Conservation (phyloP, 768 basidiomycete genomes). For the Fibroporia radiculosa region DNA sequence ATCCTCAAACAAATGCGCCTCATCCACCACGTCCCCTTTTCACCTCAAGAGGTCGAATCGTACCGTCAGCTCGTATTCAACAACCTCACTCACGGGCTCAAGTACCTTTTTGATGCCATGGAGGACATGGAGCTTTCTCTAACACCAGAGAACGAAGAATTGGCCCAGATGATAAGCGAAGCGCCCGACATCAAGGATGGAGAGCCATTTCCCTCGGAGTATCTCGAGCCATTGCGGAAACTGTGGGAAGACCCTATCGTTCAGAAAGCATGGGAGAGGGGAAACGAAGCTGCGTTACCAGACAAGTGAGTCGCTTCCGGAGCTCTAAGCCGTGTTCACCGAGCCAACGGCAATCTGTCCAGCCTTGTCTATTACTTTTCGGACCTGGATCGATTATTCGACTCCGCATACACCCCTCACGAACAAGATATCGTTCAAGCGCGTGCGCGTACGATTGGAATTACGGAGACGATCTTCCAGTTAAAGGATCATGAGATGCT, state of each 20-base stretch:
- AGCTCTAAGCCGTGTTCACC: conserved; percentile 2
- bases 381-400: conserved; percentile 73
- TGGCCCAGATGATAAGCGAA: conserved; percentile 57
- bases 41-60: conserved; percentile 72
- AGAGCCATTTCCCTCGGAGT: conserved; percentile 69
- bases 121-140: conserved; percentile 81
- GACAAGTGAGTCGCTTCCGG: conserved; percentile 59
- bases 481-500: conserved; percentile 77
- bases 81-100: conserved; percentile 84
- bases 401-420: conserved; percentile 59
- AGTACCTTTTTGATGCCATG: conserved; percentile 79
- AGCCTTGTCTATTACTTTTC: conserved; percentile 75
- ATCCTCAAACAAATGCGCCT: conserved; percentile 98
- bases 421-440: conserved; percentile 87
- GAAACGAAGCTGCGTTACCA: conserved; percentile 86
- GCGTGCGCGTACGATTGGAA: conserved; percentile 84
- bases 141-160: conserved; percentile 44
- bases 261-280: conserved; percentile 67
- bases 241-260: conserved; percentile 78
- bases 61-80: conserved; percentile 91
- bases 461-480: conserved; percentile 80
- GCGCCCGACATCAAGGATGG: conserved; percentile 70
- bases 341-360: conserved; percentile 5
- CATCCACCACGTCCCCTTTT: conserved; percentile 85
- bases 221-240: conserved; percentile 53